Percentiles rank a stretch among this genome's conserved stretches.
These are phyloP conservation scores for Xylaria castorea DNA, from an alignment of 495 filamentous ascomycete genomes.

Conservation along the genomic window DNA sequence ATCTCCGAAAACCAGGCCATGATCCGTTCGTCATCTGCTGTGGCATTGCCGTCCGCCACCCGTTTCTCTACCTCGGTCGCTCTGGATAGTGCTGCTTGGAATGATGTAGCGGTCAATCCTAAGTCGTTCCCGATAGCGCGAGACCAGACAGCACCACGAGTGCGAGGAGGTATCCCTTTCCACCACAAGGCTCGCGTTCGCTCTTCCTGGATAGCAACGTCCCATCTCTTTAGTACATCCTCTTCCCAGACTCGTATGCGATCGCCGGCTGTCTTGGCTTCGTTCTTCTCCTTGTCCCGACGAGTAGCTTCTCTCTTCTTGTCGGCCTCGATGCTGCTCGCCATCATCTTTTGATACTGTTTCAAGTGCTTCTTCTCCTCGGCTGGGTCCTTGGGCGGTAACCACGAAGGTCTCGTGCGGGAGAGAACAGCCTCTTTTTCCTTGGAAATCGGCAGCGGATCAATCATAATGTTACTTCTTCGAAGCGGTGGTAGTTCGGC, in stretches of 20 bases:
- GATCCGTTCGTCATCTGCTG: constrained; percentile 53
- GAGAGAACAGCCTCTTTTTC: constrained; percentile 95
- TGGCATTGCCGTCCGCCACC: constrained; percentile 47
- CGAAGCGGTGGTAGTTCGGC: constrained; percentile 81
- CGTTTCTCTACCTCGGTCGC: constrained; percentile 70
- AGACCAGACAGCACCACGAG: constrained; percentile 83
- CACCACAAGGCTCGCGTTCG: constrained; percentile 92
- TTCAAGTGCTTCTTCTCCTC: constrained; percentile 91
- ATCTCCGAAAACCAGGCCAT: constrained; percentile 71
- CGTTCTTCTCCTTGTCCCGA: constrained; percentile 53
- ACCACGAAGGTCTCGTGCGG: constrained; percentile 90
- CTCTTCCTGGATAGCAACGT: constrained; percentile 71
- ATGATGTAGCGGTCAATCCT: constrained; percentile 75
- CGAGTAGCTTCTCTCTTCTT: constrained; percentile 60
- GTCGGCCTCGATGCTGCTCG: constrained; percentile 73
- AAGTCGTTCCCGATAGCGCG: constrained; percentile 90
- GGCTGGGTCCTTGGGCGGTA: constrained; percentile 90
- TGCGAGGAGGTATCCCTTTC: constrained; percentile 82
- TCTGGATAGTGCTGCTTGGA: constrained; percentile 76
- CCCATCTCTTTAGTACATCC: constrained; percentile 87
- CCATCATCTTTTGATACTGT: constrained; percentile 95
- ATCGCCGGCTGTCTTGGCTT: constrained; percentile 68
- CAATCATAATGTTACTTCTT: constrained; percentile 91
- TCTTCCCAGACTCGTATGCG: constrained; percentile 85
- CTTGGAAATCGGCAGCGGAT: constrained; percentile 92